These are phyloP conservation scores for Microcos paniculata DNA, from an alignment of 345 rosid species.

Conservation along the genomic window DNA sequence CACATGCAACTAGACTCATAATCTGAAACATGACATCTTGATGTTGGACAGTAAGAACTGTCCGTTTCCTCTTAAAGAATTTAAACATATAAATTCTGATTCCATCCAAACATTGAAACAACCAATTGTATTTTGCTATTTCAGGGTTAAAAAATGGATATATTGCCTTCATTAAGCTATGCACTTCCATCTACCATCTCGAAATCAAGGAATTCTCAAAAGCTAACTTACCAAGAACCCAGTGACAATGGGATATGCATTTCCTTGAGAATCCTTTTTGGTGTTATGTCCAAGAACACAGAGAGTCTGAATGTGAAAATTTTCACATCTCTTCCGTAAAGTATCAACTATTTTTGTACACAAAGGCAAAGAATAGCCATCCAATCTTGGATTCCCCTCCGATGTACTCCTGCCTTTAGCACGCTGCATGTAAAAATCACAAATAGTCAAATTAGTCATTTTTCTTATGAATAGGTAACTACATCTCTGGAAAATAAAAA, in stretches of 20 bases:
- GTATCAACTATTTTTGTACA: slow-evolving; percentile 68
- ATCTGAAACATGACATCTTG: neutral
- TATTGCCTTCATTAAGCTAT: slow-evolving; percentile 5
- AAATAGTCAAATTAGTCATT: slow-evolving; percentile 35
- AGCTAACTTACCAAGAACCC: slow-evolving; percentile 64
- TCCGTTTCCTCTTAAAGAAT: neutral
- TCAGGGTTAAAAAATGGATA: neutral
- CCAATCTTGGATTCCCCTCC: slow-evolving; percentile 27
- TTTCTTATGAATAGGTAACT: slow-evolving; percentile 9
- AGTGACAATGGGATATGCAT: slow-evolving; percentile 59
- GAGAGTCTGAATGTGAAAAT: slow-evolving; percentile 60
- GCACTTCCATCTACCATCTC: neutral
- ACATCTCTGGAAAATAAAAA: slow-evolving; percentile 22
- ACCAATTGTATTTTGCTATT: neutral
- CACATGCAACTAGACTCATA: neutral
- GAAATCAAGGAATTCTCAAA: neutral
- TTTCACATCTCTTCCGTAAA: slow-evolving; percentile 62
- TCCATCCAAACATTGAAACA: neutral
- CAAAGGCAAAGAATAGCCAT: slow-evolving; percentile 65
- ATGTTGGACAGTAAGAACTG: neutral
- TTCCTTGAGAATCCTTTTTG: slow-evolving; percentile 56
- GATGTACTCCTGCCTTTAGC: slow-evolving; percentile 22
- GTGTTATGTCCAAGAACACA: slow-evolving; percentile 78
- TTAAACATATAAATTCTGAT: neutral
- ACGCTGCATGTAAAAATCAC: slow-evolving; percentile 56